Base-by-base conservation (phyloP, 805 yeast genomes). In the Zygosaccharomyces kombuchaensis region DNA sequence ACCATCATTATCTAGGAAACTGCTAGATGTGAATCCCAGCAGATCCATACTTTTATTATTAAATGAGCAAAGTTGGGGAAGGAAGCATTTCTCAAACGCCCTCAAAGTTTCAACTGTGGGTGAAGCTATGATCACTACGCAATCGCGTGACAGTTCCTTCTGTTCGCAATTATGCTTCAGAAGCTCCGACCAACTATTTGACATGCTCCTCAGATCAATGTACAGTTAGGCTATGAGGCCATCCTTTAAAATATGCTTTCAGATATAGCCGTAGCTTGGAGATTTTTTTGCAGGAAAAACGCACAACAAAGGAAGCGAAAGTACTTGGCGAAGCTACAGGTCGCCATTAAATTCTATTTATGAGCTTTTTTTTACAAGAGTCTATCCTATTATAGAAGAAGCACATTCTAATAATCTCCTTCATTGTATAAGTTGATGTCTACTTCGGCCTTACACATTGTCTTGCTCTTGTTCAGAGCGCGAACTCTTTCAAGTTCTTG, bases 401-500 rank as follows among this genome's bases (percentile, higher is more conserved):
- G 26, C 9, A 14, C 14, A n/a, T 2, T 21, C 47, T 60, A 68
- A 53, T 77, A 76, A 54, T 79, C 83, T 30, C 80, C 83, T 37
- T 70, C 66, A 59, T 81, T 81, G 57, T 77, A 80, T 23, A 81
- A 66, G 30, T 84, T 84, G 53, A 81, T 75, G 56, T 81, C 86
- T 14, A 72, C 77, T 50, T 88, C 96, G 12, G 96, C 87, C 66
- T 90, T 90, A 44, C 81, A 83, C 25, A 53, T 55, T n/a, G 60
- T 66, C 22, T 72, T 75, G 48, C 74, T 62, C 60, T 81, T 85
- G 65, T 88, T 88, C 59, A 76, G 76, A 12, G 91, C 95, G 63
- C 99, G 62, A 47, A 87, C 79, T 53, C 75, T 73, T 67, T 90
- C 98, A 52, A 93, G 76, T 63, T 86, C 90, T 53, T 78, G 79